Conservation (phyloP, 1,284 basidiomycete genomes). For the Tilletia walkeri region DNA sequence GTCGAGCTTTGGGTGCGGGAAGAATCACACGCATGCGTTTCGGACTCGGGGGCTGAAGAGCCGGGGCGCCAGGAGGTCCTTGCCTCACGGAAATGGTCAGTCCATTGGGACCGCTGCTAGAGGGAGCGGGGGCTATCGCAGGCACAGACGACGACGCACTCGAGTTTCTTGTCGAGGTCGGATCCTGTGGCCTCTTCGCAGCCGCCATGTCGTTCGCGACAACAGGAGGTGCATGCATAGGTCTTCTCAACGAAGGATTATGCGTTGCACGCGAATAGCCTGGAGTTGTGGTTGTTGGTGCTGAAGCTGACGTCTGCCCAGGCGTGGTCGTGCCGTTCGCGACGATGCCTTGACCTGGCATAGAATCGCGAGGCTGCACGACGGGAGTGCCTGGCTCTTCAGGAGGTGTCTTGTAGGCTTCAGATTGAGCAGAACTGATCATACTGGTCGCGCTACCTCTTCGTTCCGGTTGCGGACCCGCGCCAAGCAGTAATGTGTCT, state of each 20-base stretch:
- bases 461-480: neutral
- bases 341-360: neutral
- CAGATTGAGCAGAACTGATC: neutral
- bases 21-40: neutral
- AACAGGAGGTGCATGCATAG: constrained; percentile 5
- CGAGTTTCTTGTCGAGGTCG: neutral
- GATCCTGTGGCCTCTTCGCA: neutral
- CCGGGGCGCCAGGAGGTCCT: too few relatives aligned
- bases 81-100: too few relatives aligned
- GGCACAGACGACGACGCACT: neutral
- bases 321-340: neutral
- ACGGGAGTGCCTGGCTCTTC: neutral
- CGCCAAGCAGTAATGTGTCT: neutral
- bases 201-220: neutral
- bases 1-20: neutral
- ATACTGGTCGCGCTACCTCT: neutral
- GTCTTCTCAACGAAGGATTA: neutral
- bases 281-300: neutral
- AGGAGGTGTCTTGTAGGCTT: neutral
- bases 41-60: neutral
- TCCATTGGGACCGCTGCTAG: too few relatives aligned
- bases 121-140: neutral
- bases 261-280: neutral
- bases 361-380: neutral
- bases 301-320: neutral